Percentiles rank a stretch among this genome's conserved stretches.
Evolutionary conservation across 192 early-diverging fungal genomes (phyloP).

Genomic region (Umbelopsis ramanniana): DNA sequence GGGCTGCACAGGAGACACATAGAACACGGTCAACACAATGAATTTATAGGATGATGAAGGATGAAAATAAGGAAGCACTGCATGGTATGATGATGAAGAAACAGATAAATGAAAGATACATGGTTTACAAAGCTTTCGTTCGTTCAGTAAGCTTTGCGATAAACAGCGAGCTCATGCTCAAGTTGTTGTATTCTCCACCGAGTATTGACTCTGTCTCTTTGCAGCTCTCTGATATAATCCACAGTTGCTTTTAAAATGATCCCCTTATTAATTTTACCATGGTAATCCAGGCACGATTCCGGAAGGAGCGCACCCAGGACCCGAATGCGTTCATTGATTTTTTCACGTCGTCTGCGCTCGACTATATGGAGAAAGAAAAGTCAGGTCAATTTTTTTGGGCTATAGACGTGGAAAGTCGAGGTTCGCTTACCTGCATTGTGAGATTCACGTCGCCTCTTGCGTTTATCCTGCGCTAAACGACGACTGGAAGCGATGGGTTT

Average conservation of each 20-base stretch:
- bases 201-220: conserved; percentile 30
- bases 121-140: neutral
- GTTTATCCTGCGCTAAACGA: conserved; percentile 68
- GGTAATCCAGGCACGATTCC: conserved; percentile 72
- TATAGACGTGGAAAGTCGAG: too few species aligned
- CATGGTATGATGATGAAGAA: neutral
- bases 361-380: conserved; percentile 52
- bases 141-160: conserved; percentile 15
- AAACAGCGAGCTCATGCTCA: conserved; percentile 14
- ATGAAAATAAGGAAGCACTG: neutral
- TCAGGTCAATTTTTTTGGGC: too few species aligned
- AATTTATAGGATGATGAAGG: neutral
- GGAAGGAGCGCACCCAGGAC: conserved; percentile 85
- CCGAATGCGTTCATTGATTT: conserved; percentile 98
- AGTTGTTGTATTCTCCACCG: conserved; percentile 14
- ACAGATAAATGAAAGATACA: neutral
- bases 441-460: conserved; percentile 89
- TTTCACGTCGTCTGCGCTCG: conserved; percentile 92
- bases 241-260: conserved; percentile 90
- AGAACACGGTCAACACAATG: neutral
- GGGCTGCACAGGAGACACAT: neutral
- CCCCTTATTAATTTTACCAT: conserved; percentile 94
- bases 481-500: conserved; percentile 7
- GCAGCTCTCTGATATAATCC: conserved; percentile 74
- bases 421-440: conserved; percentile 79